Conservation (phyloP, 2,329 filamentous ascomycete species). For the Metarhizium rileyi region DNA sequence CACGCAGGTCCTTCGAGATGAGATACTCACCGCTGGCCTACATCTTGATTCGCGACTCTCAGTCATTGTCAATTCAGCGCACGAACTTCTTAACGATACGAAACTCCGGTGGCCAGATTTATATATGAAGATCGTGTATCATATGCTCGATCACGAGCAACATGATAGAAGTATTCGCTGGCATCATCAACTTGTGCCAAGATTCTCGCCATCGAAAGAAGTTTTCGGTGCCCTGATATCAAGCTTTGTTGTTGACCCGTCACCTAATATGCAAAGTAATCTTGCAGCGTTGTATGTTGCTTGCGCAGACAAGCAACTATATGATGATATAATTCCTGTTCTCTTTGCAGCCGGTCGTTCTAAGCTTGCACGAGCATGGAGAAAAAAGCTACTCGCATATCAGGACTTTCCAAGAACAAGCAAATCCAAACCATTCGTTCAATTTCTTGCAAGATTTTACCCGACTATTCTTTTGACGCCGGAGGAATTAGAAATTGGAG, state of each 20-base stretch:
- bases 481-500: slow-evolving; percentile 23
- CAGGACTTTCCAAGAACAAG: slow-evolving; percentile 31
- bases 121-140: slow-evolving; percentile 36
- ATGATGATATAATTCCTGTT: slow-evolving; percentile 41
- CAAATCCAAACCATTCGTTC: slow-evolving; percentile 37
- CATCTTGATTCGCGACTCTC: slow-evolving; percentile 15
- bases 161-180: slow-evolving; percentile 32
- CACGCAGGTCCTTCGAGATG: slow-evolving; percentile 19
- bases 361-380: slow-evolving; percentile 36
- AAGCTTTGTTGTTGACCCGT: slow-evolving; percentile 30
- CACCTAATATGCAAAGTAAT: slow-evolving; percentile 26
- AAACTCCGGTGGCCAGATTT: slow-evolving; percentile 38
- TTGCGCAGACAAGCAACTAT: slow-evolving; percentile 33
- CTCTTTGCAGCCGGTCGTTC: slow-evolving; percentile 39
- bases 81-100: slow-evolving; percentile 26
- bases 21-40: slow-evolving; percentile 21
- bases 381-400: slow-evolving; percentile 28
- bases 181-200: slow-evolving; percentile 35
- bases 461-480: slow-evolving; percentile 26
- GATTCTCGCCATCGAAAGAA: slow-evolving; percentile 30
- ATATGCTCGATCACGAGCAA: slow-evolving; percentile 30
- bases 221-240: slow-evolving; percentile 34
- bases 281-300: slow-evolving; percentile 36
- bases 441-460: slow-evolving; percentile 37
- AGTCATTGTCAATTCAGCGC: slow-evolving; percentile 16